Evolutionary conservation across 495 filamentous ascomycete species (phyloP).

Genomic region (Staphylotrichum longicolle): DNA sequence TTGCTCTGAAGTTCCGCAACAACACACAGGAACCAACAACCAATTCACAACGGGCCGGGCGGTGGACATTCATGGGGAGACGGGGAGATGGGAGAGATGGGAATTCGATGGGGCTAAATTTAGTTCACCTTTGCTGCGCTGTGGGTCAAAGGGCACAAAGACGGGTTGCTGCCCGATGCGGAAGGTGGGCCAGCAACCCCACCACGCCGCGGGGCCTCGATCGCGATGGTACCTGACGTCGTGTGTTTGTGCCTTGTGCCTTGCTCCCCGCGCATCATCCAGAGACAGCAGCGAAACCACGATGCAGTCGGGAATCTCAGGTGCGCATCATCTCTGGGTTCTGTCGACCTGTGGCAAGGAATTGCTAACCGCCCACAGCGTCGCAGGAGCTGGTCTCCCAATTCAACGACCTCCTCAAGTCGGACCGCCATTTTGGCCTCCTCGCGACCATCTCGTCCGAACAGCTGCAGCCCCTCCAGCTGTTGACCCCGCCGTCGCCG

Average conservation of each 20-base stretch:
- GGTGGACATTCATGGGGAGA: no score
- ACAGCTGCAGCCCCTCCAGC: conserved; percentile 60
- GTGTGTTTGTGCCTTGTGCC: background rate
- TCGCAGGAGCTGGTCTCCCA: conserved; percentile 81
- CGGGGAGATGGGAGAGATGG: no score
- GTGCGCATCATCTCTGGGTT: conserved; percentile 37
- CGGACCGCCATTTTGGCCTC: conserved; percentile 67
- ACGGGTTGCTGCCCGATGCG: background rate
- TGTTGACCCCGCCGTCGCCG: conserved; percentile 53
- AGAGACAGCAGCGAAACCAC: background rate
- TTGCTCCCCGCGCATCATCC: background rate
- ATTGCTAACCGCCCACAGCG: conserved; percentile 47
- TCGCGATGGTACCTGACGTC: conserved; percentile 5
- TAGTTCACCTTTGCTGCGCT: no score
- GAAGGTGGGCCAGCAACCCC: background rate
- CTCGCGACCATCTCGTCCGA: conserved; percentile 77
- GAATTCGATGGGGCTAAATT: no score
- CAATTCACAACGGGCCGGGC: no score
- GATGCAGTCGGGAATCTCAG: conserved; percentile 90
- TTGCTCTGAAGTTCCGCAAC: no score
- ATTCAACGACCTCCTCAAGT: conserved; percentile 71
- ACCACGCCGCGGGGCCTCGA: background rate
- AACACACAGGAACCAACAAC: no score
- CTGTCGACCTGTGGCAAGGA: no score
- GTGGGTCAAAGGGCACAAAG: no score